Evolutionary conservation across 2,329 filamentous ascomycete genomes (phyloP).

Genomic region (Calonectria pteridis): DNA sequence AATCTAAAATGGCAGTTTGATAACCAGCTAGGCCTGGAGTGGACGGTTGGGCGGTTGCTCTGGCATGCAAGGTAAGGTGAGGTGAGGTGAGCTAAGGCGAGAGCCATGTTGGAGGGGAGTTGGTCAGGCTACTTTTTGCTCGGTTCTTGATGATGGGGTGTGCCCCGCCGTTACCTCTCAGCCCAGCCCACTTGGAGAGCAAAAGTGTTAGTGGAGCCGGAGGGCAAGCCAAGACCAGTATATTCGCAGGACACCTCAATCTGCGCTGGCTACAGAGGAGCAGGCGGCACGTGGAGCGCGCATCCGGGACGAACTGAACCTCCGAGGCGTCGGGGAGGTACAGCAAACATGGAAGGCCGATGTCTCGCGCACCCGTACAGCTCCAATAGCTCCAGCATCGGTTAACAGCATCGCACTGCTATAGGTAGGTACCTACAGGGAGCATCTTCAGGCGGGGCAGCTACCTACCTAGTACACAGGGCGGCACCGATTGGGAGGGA

Average conservation of each 20-base stretch:
- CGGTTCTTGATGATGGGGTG: constrained; percentile 5
- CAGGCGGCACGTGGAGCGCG: background rate
- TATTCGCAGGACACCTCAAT: background rate
- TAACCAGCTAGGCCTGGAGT: background rate
- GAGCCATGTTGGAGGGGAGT: background rate
- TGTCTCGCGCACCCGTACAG: background rate
- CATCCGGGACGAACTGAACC: background rate
- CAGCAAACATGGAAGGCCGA: background rate
- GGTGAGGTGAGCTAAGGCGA: constrained; percentile 8
- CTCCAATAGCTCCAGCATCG: background rate
- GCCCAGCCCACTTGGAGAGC: constrained; percentile 15
- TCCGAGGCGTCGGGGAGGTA: background rate
- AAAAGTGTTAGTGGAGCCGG: constrained; percentile 1
- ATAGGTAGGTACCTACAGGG: constrained; percentile 14
- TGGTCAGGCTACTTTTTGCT: constrained; percentile 16
- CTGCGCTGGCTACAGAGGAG: background rate
- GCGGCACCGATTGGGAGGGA: constrained; percentile 7
- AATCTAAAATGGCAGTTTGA: background rate
- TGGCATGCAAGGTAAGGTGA: constrained; percentile 6
- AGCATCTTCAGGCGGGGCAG: constrained; percentile 17
- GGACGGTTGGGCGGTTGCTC: background rate
- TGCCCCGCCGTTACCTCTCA: constrained; percentile 20
- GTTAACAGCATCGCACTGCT: background rate
- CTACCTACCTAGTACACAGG: background rate
- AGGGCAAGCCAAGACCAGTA: background rate